These are phyloP conservation scores for Cercospora berteroae DNA, from an alignment of 2,329 filamentous ascomycete species.

Conservation along the genomic window DNA sequence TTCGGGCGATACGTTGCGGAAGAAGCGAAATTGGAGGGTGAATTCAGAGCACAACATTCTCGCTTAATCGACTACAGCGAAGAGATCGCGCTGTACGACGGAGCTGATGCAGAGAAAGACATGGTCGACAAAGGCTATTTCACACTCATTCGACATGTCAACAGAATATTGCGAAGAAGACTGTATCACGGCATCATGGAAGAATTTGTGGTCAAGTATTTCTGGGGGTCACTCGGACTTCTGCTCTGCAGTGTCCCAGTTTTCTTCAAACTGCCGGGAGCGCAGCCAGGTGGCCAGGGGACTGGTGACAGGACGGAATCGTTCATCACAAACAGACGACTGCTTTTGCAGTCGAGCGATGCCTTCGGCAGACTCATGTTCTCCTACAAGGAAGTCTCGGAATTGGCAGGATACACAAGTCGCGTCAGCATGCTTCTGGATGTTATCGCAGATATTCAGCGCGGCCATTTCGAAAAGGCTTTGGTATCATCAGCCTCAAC, in stretches of 20 bases:
- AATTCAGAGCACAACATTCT: constrained; percentile 94
- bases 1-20: constrained; percentile 98
- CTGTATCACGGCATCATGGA: constrained; percentile 99
- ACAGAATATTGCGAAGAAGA: constrained; percentile 82
- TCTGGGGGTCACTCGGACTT: constrained; percentile 92
- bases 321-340: constrained; percentile 90
- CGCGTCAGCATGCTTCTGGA: constrained; percentile 85
- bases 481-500: constrained; percentile 84
- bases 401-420: constrained; percentile 91
- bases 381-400: constrained; percentile 95
- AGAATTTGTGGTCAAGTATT: constrained; percentile 99
- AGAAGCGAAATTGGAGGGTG: constrained; percentile 88
- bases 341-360: constrained; percentile 90
- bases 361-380: constrained; percentile 97
- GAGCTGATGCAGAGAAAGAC: constrained; percentile 92
- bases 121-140: constrained; percentile 98
- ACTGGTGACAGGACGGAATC: constrained; percentile 44
- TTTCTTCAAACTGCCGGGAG: constrained; percentile 70
- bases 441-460: constrained; percentile 90
- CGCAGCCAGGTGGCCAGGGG: constrained; percentile 19
- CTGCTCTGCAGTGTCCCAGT: constrained; percentile 91
- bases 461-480: constrained; percentile 92
- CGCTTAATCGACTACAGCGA: constrained; percentile 94
- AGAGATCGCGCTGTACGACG: constrained; percentile 87
- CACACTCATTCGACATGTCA: constrained; percentile 97